These are phyloP conservation scores for Ogataea paradorogensis DNA, from an alignment of 805 yeast species.

Conservation along the genomic window DNA sequence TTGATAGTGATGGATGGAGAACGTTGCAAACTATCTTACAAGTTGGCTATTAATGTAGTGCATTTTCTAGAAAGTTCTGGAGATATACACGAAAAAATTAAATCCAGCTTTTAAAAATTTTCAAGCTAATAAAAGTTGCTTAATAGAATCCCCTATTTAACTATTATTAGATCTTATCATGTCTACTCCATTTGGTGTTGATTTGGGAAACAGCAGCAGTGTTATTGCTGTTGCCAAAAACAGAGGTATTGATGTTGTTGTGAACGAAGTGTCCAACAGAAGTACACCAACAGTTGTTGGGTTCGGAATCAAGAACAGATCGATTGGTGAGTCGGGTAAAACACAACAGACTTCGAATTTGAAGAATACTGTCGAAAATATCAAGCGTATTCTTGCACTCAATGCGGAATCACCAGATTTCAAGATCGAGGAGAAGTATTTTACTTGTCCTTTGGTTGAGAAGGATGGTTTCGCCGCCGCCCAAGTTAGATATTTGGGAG, in stretches of 20 bases:
- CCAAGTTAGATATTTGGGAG: conserved; percentile 80
- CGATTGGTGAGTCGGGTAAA: conserved; percentile 93
- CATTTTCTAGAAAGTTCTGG: conserved; percentile 18
- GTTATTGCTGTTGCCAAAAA: conserved; percentile 96
- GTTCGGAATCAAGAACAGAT: conserved; percentile 84
- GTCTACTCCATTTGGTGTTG: conserved; percentile 97
- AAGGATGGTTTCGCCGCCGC: conserved; percentile 76
- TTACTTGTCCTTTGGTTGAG: conserved; percentile 69
- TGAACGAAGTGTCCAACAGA: conserved; percentile 98
- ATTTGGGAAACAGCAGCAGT: conserved; percentile 92
- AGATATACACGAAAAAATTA: conserved; percentile 11
- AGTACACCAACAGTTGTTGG: conserved; percentile 88
- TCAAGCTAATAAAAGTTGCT: conserved; percentile 13
- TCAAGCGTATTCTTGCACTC: conserved; percentile 90
- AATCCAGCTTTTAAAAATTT: conserved; percentile 14
- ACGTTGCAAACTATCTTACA: conserved; percentile 56
- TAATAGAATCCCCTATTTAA: not conserved
- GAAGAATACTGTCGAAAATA: conserved; percentile 92
- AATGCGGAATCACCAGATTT: conserved; percentile 72
- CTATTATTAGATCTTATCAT: conserved; percentile 35
- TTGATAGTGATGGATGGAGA: conserved; percentile 79
- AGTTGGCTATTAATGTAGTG: conserved; percentile 17
- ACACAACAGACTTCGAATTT: conserved; percentile 95
- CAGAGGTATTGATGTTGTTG: conserved; percentile 97
- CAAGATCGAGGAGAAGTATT: conserved; percentile 67